These are phyloP conservation scores for Talaromyces trachyspermus DNA, from an alignment of 495 filamentous ascomycete species.

Conservation along the genomic window DNA sequence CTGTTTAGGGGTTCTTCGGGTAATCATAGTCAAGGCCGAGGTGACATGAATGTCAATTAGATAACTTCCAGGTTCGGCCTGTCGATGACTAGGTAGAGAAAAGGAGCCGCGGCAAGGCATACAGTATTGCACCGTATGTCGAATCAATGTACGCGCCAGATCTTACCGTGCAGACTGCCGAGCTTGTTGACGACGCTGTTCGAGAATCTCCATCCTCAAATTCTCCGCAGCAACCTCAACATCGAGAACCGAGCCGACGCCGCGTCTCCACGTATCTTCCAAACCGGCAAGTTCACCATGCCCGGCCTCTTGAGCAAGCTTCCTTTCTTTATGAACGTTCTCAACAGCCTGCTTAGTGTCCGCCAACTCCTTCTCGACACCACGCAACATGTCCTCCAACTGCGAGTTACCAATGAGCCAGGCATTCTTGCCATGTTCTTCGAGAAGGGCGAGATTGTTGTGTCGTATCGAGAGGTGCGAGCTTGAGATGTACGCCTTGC, in stretches of 20 bases:
- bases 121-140: no score
- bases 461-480: constrained; percentile 59
- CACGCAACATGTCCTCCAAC: constrained; percentile 61
- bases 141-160: no score
- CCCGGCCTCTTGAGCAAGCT: constrained; percentile 59
- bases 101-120: no score
- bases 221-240: constrained; percentile 69
- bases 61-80: no score
- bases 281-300: constrained; percentile 59
- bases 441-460: constrained; percentile 66
- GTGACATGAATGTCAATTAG: no score
- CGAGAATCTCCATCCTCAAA: constrained; percentile 56
- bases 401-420: constrained; percentile 83
- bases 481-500: constrained; percentile 53
- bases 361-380: constrained; percentile 72
- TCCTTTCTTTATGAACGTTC: constrained; percentile 60
- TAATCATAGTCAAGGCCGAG: no score
- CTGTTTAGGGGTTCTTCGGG: no score
- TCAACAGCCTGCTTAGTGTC: constrained; percentile 58
- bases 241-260: constrained; percentile 63
- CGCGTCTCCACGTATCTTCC: constrained; percentile 67
- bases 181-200: constrained; percentile 36
- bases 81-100: no score
- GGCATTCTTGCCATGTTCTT: constrained; percentile 76
- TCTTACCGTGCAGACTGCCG: constrained; percentile 16